A percentile compares a stretch with the other conserved stretches of the same genome.
phyloP scores from a whole-genome alignment of 495 filamentous ascomycete species.

The Daldinia loculata region DNA sequence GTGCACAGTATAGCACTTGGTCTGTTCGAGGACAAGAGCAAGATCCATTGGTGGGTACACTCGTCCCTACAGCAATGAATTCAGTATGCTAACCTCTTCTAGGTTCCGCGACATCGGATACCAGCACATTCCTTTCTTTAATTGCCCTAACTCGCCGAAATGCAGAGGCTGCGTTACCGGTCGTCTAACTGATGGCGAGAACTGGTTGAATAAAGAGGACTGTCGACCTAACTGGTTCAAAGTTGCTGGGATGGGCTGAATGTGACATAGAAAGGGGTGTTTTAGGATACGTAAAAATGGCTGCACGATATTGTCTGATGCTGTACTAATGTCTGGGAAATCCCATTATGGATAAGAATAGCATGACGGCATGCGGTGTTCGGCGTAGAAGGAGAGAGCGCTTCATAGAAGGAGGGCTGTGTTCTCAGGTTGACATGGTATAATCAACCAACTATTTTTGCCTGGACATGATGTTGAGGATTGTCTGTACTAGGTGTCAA shows the following conservation, averaged over 20 bases:
- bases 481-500: conserved; percentile 15
- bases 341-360: conserved; percentile 38
- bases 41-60: conserved; percentile 88
- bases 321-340: conserved; percentile 40
- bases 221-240: conserved; percentile 98
- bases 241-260: conserved; percentile 81
- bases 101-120: conserved; percentile 99
- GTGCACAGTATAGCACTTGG: conserved; percentile 97
- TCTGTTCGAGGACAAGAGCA: conserved; percentile 87
- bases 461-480: conserved; percentile 22
- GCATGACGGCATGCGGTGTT: conserved; percentile 41
- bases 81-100: conserved; percentile 17
- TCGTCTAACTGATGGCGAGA: conserved; percentile 85
- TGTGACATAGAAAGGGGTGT: background rate
- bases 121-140: conserved; percentile 97
- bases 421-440: conserved; percentile 27
- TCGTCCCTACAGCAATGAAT: conserved; percentile 20
- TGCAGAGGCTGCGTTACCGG: conserved; percentile 89
- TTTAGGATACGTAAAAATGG: conserved; percentile 32
- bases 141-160: conserved; percentile 96
- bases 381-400: conserved; percentile 34
- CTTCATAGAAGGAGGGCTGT: conserved; percentile 39
- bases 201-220: conserved; percentile 86
- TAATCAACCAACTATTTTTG: conserved; percentile 16
- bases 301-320: conserved; percentile 36